phyloP scores from a whole-genome alignment of 2,329 filamentous ascomycete genomes.

The Eurotiales sp. region DNA sequence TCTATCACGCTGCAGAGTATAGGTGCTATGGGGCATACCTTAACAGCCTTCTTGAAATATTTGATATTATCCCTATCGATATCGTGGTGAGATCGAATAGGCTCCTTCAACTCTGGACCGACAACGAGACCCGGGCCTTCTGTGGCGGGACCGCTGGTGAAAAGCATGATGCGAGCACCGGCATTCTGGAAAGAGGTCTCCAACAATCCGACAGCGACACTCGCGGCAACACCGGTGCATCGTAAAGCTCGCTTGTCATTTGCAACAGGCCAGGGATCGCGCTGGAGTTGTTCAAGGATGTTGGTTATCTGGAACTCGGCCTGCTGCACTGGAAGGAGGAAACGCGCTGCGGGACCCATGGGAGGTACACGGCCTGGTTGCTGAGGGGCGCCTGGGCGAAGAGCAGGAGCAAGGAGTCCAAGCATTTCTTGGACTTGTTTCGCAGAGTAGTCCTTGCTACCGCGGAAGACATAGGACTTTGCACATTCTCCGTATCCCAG shows the following conservation, averaged over 20 bases:
- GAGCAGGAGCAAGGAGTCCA: constrained; percentile 67
- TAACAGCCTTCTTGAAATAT: constrained; percentile 98
- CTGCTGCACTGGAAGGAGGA: constrained; percentile 89
- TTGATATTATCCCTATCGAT: constrained; percentile 99
- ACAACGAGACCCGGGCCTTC: constrained; percentile 97
- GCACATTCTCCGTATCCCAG: constrained; percentile 97
- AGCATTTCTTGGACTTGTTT: constrained; percentile 99
- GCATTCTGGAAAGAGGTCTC: constrained; percentile 96
- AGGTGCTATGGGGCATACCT: constrained; percentile 53
- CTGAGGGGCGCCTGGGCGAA: constrained; percentile 69
- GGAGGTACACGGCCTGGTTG: constrained; percentile 70
- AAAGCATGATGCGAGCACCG: constrained; percentile 93
- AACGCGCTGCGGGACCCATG: constrained; percentile 78
- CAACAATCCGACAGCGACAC: constrained; percentile 85
- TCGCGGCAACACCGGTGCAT: constrained; percentile 94
- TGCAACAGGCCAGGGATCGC: constrained; percentile 94
- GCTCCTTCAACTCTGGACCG: constrained; percentile 89
- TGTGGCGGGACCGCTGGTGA: constrained; percentile 89
- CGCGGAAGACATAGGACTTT: constrained; percentile 97
- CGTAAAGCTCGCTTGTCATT: constrained; percentile 86
- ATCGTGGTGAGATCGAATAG: constrained; percentile 96
- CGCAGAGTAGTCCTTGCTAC: constrained; percentile 95
- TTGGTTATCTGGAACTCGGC: constrained; percentile 98
- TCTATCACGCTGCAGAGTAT: constrained; percentile 14
- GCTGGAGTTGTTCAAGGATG: constrained; percentile 89